These are phyloP conservation scores for Suillus subaureus DNA, from an alignment of 768 basidiomycete species.

Conservation along the genomic window DNA sequence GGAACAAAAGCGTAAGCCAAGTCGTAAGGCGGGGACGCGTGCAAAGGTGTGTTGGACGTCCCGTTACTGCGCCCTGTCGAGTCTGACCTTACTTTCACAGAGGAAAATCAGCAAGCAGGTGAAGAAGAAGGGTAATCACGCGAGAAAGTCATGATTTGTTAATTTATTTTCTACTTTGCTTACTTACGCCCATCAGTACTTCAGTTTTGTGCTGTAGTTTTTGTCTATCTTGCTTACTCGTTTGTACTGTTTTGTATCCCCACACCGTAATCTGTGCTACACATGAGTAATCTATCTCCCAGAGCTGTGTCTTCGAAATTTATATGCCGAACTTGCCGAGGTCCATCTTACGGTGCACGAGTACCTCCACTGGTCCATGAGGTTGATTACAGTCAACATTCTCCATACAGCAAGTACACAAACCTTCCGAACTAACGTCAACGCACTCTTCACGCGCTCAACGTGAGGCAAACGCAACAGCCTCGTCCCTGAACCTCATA, in stretches of 20 bases:
- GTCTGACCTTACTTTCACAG: constrained; percentile 19
- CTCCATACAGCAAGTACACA: constrained; percentile 1
- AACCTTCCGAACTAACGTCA: constrained; percentile 3
- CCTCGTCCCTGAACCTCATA: constrained; percentile 1
- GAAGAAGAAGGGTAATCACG: constrained; percentile 24
- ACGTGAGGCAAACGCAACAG: constrained; percentile 5
- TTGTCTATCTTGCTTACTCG: constrained; percentile 5
- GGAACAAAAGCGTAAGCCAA: constrained; percentile 37
- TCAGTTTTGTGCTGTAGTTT: constrained; percentile 3
- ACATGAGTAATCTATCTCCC: background rate
- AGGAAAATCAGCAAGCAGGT: constrained; percentile 33
- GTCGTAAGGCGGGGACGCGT: constrained; percentile 40
- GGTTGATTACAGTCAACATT: background rate
- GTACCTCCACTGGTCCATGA: background rate
- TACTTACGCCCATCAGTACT: constrained; percentile 3
- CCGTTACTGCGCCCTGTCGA: background rate
- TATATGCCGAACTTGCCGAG: constrained; percentile 3
- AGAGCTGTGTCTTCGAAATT: background rate
- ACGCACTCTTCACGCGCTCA: constrained; percentile 2
- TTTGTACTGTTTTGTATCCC: constrained; percentile 5
- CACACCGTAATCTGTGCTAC: background rate
- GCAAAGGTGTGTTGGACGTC: constrained; percentile 38
- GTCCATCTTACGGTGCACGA: background rate
- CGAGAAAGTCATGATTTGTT: constrained; percentile 29
- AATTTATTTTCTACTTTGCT: background rate